A percentile compares a stretch with the other conserved stretches of the same genome.
phyloP scores from a whole-genome alignment of 2,329 filamentous ascomycete species.

The Stenocarpella maydis region DNA sequence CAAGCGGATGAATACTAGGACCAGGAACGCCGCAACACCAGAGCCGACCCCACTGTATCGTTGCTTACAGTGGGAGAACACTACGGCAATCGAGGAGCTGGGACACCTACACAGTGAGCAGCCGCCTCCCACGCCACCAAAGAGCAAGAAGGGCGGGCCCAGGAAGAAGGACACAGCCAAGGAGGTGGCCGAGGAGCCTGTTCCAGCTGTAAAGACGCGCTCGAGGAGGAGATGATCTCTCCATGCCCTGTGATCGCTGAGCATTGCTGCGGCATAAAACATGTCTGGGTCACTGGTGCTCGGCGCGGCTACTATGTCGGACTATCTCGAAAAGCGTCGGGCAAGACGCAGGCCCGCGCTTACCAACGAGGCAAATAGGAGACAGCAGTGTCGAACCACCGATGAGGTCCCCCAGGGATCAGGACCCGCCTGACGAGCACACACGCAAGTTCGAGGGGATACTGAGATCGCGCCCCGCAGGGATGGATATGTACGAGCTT shows the following conservation, averaged over 20 bases:
- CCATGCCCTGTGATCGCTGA: not conserved
- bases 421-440: not conserved
- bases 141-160: conserved; percentile 57
- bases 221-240: conserved; percentile 26
- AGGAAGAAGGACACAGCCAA: conserved; percentile 55
- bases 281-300: no score
- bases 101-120: conserved; percentile 66
- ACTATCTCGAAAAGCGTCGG: no score
- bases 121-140: conserved; percentile 57
- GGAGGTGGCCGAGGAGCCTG: conserved; percentile 27
- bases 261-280: not conserved
- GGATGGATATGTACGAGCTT: not conserved
- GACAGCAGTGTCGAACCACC: not conserved
- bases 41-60: conserved; percentile 54
- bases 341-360: not conserved
- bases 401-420: not conserved
- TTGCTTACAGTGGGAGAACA: conserved; percentile 64
- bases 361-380: not conserved
- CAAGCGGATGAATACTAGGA: conserved; percentile 58
- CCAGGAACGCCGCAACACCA: conserved; percentile 55
- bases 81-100: conserved; percentile 63
- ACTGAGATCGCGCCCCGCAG: not conserved
- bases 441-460: not conserved
- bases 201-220: conserved; percentile 33
- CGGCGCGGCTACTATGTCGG: not conserved